Evolutionary conservation across 202 grass and related monocot genomes (phyloP).

Genomic region (Cymbopogon flexuosus): DNA sequence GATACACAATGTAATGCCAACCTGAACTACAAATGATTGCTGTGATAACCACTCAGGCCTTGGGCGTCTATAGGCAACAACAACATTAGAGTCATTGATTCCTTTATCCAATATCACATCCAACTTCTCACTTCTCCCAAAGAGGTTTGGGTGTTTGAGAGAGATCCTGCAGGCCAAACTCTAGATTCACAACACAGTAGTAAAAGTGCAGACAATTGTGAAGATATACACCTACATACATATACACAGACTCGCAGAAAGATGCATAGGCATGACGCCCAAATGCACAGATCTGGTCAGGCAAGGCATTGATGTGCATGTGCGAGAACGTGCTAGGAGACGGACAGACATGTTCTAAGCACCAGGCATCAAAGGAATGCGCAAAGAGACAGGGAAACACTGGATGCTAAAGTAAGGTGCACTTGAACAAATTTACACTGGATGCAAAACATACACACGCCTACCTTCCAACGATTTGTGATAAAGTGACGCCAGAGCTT

Average conservation of each 20-base stretch:
- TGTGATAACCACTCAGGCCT: constrained; percentile 61
- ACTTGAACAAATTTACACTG: background rate
- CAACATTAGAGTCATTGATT: constrained; percentile 68
- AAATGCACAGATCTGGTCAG: background rate
- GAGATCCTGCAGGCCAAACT: constrained; percentile 52
- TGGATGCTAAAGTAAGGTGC: background rate
- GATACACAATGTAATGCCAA: constrained; percentile 18
- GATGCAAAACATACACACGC: background rate
- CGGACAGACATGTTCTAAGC: background rate
- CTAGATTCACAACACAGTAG: constrained; percentile 6
- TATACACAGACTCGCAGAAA: background rate
- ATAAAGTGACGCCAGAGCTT: constrained; percentile 42
- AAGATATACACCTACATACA: background rate
- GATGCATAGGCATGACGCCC: background rate
- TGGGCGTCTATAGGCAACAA: constrained; percentile 68
- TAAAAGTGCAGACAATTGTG: background rate
- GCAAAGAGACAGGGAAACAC: background rate
- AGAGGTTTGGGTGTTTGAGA: constrained; percentile 77
- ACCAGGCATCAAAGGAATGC: background rate
- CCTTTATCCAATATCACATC: constrained; percentile 88
- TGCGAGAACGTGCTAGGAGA: background rate
- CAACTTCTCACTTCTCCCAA: constrained; percentile 84
- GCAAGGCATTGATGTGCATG: background rate
- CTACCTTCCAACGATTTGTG: constrained; percentile 80
- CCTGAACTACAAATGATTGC: constrained; percentile 89